phyloP scores from a whole-genome alignment of 441 rosid genomes.

The Biscutella laevigata region DNA sequence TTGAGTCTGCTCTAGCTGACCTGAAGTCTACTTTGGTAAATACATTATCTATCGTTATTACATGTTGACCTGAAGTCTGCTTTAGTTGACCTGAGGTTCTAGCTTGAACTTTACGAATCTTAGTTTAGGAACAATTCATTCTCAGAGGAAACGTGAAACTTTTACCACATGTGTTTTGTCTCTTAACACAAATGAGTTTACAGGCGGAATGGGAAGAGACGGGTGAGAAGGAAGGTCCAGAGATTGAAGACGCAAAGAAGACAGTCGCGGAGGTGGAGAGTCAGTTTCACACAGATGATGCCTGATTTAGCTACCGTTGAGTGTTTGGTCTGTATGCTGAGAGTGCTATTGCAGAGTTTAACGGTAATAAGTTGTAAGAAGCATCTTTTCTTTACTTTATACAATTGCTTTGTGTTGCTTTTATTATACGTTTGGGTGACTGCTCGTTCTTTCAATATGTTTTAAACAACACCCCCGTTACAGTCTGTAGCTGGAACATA shows the following conservation, averaged over 20 bases:
- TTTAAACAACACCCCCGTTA: not conserved
- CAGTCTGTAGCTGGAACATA: no score
- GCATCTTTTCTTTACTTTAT: not conserved
- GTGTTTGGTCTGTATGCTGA: conserved; percentile 9
- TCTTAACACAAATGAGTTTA: conserved; percentile 12
- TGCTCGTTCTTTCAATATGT: not conserved
- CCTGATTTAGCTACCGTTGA: conserved; percentile 14
- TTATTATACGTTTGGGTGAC: conserved; percentile 2
- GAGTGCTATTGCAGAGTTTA: not conserved
- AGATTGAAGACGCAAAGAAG: conserved; percentile 53
- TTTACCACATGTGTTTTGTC: not conserved
- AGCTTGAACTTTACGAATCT: no score
- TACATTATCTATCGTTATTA: not conserved
- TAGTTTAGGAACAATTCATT: not conserved
- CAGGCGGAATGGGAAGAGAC: conserved; percentile 53
- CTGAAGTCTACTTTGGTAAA: conserved; percentile 68
- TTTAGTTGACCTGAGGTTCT: no score
- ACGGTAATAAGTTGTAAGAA: not conserved
- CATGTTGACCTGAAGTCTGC: no score
- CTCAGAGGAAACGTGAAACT: not conserved
- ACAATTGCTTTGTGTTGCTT: not conserved
- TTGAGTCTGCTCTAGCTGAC: conserved; percentile 69
- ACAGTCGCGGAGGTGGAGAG: conserved; percentile 43
- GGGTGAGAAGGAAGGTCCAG: conserved; percentile 41
- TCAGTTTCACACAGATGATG: conserved; percentile 45